Base-by-base conservation (phyloP, 305 asterid genomes). In the Fraxinus angustifolia region DNA sequence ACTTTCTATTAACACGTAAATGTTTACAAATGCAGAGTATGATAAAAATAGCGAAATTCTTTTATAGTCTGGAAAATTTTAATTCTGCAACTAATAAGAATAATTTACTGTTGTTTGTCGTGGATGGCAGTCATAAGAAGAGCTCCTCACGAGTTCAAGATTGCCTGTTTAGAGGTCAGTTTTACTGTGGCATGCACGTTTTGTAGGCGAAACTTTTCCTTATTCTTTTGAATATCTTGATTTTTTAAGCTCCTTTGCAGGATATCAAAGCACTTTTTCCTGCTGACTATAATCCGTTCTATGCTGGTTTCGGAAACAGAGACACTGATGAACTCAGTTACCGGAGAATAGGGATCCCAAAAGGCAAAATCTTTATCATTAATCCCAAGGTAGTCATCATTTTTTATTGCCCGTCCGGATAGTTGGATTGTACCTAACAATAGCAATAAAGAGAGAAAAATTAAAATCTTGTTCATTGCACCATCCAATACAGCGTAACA, bases 111-210 rank as follows among this genome's bases (percentile, higher is more conserved):
- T 23, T 80, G 21, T 75, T 76, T 58, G 79, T 73, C 62, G 67
- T 67, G 84, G 84, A 77, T 88, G 84, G 70, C 91, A 96, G 99
- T 94, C 36, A 94, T 96, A 76, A 90, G 98, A 88, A 91, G 99
- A 91, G 99, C 99, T 82, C 98, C 99, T 38, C 99, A 94, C 8
- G 99, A 96, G 83, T 96, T 96, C 93, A 96, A 96, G 89, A 96
- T 94, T 60, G 98, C 98, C 68, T 96, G 98, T 90, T 91, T 96
- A 87, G 99, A 96, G 98, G 99, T 94, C 87, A 76, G 70, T 74
- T 50, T 53, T 48, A 58, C 45, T 30, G 42, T 30, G 23, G 72
- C 11, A n/a, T 16, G 28, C 34, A 28, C 17, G 73, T 28, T 68
- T 60, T 78, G 38, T 14, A 30, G 38, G 21, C 31, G 21, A 31